Conservation (phyloP, 2,329 filamentous ascomycete genomes). For the Thielaviopsis cerberus region DNA sequence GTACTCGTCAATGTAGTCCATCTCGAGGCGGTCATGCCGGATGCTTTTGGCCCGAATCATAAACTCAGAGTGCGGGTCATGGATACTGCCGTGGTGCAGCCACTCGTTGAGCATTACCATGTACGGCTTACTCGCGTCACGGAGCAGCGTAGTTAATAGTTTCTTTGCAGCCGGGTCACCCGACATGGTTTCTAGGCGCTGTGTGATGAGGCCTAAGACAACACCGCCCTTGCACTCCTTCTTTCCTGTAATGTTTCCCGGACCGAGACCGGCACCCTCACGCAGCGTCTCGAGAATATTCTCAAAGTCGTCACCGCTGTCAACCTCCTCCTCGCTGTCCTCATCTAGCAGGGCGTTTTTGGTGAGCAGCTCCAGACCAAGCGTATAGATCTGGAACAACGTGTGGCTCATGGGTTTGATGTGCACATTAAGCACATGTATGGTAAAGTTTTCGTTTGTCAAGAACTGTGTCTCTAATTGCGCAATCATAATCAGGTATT, state of each 20-base stretch:
- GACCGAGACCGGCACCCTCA: constrained; percentile 66
- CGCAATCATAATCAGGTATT: constrained; percentile 81
- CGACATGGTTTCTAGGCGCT: constrained; percentile 71
- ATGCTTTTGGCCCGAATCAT: constrained; percentile 92
- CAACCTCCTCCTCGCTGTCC: constrained; percentile 51
- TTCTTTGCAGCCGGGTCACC: constrained; percentile 77
- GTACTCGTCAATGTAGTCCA: constrained; percentile 97
- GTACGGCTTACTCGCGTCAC: constrained; percentile 82
- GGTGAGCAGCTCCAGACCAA: constrained; percentile 73
- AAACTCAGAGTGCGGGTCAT: constrained; percentile 85
- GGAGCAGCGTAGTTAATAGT: constrained; percentile 61
- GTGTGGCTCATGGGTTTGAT: constrained; percentile 80
- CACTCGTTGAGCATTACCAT: constrained; percentile 98
- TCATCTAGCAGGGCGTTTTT: constrained; percentile 77
- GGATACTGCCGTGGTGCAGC: constrained; percentile 89
- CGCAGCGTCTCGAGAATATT: constrained; percentile 80
- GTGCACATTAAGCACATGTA: constrained; percentile 84
- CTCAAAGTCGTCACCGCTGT: constrained; percentile 71
- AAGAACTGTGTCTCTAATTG: constrained; percentile 87
- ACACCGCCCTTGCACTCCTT: constrained; percentile 95
- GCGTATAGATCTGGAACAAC: constrained; percentile 71
- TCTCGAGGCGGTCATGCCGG: constrained; percentile 69
- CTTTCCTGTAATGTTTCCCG: constrained; percentile 63
- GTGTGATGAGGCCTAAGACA: constrained; percentile 74
- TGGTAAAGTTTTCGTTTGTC: constrained; percentile 71